Evolutionary conservation across 2,329 filamentous ascomycete genomes (phyloP).

Genomic region (Fusarium gaditjirri): DNA sequence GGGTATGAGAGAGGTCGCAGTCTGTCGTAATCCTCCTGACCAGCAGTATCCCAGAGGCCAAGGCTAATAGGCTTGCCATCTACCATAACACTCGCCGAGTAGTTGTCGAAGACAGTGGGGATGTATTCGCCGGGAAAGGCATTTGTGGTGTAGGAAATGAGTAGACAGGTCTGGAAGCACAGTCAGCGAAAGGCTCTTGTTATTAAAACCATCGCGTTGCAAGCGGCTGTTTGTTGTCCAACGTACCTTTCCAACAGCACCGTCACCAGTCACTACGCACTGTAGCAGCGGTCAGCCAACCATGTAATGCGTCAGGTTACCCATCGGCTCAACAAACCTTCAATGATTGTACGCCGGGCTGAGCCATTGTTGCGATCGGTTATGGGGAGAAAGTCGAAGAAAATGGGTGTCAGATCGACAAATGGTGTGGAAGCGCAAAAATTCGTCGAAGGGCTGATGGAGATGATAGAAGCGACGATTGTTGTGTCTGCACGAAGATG

Average conservation of each 20-base stretch:
- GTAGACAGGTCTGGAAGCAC: conserved; percentile 83
- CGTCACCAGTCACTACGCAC: conserved; percentile 99
- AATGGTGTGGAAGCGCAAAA: conserved; percentile 15
- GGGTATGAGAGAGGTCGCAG: conserved; percentile 95
- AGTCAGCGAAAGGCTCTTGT: conserved; percentile 44
- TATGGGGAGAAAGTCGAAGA: conserved; percentile 8
- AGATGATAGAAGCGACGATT: conserved; percentile 23
- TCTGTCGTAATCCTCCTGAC: conserved; percentile 98
- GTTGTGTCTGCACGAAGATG: conserved; percentile 23
- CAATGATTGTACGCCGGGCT: conserved; percentile 87
- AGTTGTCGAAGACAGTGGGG: conserved; percentile 99
- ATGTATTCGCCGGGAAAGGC: conserved; percentile 99
- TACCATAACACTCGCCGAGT: conserved; percentile 98
- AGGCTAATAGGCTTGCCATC: conserved; percentile 98
- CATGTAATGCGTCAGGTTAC: conserved; percentile 31
- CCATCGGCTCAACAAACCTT: conserved; percentile 71
- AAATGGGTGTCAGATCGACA: conserved; percentile 3
- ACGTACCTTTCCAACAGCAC: conserved; percentile 95
- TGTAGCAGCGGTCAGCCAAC: conserved; percentile 56
- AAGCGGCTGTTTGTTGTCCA: conserved; percentile 3
- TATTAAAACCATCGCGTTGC: neutral
- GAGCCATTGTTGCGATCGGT: conserved; percentile 67
- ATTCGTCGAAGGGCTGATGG: conserved; percentile 22
- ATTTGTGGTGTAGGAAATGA: conserved; percentile 99
- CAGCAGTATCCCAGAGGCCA: conserved; percentile 97